Evolutionary conservation across 495 filamentous ascomycete species (phyloP).

Genomic region (Hypoxylon cercidicola): DNA sequence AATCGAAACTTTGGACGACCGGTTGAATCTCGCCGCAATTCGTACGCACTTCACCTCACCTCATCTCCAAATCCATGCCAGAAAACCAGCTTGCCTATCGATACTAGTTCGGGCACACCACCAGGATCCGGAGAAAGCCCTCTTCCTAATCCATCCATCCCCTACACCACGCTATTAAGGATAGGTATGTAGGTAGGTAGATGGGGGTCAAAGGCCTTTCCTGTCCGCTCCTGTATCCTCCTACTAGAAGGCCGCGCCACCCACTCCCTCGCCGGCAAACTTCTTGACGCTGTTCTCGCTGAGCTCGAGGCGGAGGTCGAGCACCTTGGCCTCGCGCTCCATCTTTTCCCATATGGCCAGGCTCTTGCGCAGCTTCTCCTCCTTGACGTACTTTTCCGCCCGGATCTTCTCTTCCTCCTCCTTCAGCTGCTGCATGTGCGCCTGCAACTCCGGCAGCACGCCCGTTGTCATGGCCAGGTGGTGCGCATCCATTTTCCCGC

Average conservation of each 20-base stretch:
- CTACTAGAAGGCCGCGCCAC: conserved; percentile 55
- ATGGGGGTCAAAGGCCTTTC: no score
- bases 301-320: conserved; percentile 57
- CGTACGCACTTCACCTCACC: no score
- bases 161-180: no score
- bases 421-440: conserved; percentile 49
- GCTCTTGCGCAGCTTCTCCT: conserved; percentile 57
- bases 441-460: conserved; percentile 52
- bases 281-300: conserved; percentile 57
- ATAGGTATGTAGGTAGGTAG: no score
- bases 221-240: not conserved
- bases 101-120: no score
- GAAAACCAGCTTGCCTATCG: no score
- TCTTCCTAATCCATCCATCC: not conserved
- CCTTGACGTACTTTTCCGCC: conserved; percentile 55
- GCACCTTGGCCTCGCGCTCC: conserved; percentile 57
- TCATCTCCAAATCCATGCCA: no score
- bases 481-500: conserved; percentile 55
- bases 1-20: no score
- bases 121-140: not conserved
- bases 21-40: no score
- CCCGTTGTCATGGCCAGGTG: conserved; percentile 45
- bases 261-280: conserved; percentile 55
- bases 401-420: conserved; percentile 60
- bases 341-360: conserved; percentile 54